These are phyloP conservation scores for Amborella trichopoda DNA, from an alignment of 164 flowering plant genomes.

Conservation along the genomic window DNA sequence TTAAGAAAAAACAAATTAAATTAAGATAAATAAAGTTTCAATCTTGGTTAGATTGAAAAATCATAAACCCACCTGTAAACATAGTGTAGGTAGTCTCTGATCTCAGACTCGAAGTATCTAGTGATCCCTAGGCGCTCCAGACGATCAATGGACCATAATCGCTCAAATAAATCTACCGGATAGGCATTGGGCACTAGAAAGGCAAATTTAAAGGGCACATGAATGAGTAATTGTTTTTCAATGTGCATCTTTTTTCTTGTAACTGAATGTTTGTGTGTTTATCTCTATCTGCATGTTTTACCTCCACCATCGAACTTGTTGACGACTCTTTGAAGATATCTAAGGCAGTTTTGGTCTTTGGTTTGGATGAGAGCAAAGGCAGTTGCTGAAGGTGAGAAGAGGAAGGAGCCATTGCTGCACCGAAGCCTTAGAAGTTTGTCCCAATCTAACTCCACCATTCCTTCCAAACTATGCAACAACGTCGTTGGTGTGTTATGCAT, in stretches of 20 bases:
- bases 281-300: too few species aligned
- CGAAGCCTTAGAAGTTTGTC: slow-evolving; percentile 65
- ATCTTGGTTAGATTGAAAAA: too few species aligned
- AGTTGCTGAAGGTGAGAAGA: slow-evolving; percentile 89
- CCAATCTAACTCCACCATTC: slow-evolving; percentile 78
- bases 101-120: slow-evolving; percentile 39
- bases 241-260: too few species aligned
- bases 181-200: slow-evolving; percentile 65
- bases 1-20: too few species aligned
- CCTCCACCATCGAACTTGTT: slow-evolving; percentile 91
- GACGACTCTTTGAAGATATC: slow-evolving; percentile 40
- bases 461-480: slow-evolving; percentile 86
- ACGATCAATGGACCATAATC: slow-evolving; percentile 60
- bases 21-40: too few species aligned
- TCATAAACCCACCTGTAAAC: slow-evolving; percentile 58
- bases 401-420: slow-evolving; percentile 75
- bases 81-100: slow-evolving; percentile 38
- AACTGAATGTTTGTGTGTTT: too few species aligned
- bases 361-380: slow-evolving; percentile 88
- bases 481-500: slow-evolving; percentile 78
- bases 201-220: too few species aligned
- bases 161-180: slow-evolving; percentile 72
- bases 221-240: too few species aligned
- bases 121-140: slow-evolving; percentile 73
- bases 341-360: slow-evolving; percentile 49